These are phyloP conservation scores for Sapria himalayana DNA, from an alignment of 345 rosid genomes.

Conservation along the genomic window DNA sequence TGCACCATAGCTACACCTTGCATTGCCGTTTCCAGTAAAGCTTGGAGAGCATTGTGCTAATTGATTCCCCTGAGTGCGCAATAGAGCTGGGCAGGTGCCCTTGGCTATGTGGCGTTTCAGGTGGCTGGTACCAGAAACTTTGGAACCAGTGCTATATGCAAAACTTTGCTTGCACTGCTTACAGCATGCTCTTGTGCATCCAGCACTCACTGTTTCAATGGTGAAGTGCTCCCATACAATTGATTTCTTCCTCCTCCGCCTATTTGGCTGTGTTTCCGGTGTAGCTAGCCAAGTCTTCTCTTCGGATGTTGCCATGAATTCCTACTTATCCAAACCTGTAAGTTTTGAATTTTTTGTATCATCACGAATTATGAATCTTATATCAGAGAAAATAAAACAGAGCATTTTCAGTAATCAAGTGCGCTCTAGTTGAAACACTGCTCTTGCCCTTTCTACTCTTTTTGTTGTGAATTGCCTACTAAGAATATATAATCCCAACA, in stretches of 20 bases:
- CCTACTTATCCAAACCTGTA: too few species aligned
- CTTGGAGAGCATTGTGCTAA: conserved; percentile 25
- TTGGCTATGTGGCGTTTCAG: conserved; percentile 83
- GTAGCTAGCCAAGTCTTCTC: conserved; percentile 12
- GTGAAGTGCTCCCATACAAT: conserved; percentile 87
- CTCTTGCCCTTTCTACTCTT: too few species aligned
- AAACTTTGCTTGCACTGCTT: conserved; percentile 90
- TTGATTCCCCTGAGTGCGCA: conserved; percentile 26
- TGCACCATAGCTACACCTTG: conserved; percentile 53
- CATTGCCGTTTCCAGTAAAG: conserved; percentile 27
- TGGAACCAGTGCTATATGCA: conserved; percentile 86
- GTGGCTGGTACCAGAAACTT: conserved; percentile 94
- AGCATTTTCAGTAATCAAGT: too few species aligned
- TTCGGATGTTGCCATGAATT: too few species aligned
- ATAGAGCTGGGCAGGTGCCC: conserved; percentile 60
- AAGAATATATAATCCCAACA: too few species aligned
- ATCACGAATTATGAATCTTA: too few species aligned
- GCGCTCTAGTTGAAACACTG: too few species aligned
- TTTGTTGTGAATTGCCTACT: too few species aligned
- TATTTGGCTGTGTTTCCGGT: conserved; percentile 29
- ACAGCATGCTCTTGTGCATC: conserved; percentile 73
- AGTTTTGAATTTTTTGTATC: too few species aligned
- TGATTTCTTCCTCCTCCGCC: conserved; percentile 75
- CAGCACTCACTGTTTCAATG: conserved; percentile 41
- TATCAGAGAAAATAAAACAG: too few species aligned